Base-by-base conservation (phyloP, 306 rosid species). In the Hippophae tibetana region DNA sequence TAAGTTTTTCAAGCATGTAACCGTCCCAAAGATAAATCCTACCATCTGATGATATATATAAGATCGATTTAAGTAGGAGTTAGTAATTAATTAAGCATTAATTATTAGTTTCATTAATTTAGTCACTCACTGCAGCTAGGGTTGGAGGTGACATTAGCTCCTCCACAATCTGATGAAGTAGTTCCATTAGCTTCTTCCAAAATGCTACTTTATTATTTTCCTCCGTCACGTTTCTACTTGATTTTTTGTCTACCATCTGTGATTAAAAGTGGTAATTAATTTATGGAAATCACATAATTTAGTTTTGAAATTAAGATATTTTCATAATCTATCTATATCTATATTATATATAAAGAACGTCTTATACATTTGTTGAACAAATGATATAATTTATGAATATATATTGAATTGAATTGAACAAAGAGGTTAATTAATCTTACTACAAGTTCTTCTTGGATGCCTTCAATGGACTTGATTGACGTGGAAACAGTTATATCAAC, bases 121-220 rank as follows among this genome's bases (percentile, higher is more conserved):
- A 48, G 7, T 4, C 38, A 76, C 90, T 78, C 64, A 88, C 99
- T 0, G 90, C 78, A n/a, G 81, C 97, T 3, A 88, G 46, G 10
- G 85, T 82, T 14, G 99, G 95, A 13, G 99, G 99, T 72, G 90
- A 81, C 75, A 80, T 40, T 11, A 89, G 64, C 80, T 92, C 97
- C 47, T 62, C 70, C 5, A 74, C 7, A 66, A 86, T 49, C 57
- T 70, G 60, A 42, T 49, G 41, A 11, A 78, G 52, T 55, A 72
- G 6, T 57, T 74, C 79, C 5, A 43, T 0, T 13, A 77, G 27
- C 71, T 69, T 78, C 12, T 43, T 64, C 81, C 76, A 43, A 10
- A 56, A 63, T 8, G 96, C 77, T 43, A 47, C 58, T n/a, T 58
- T 48, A 44, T 3, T 59, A 40, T 69, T 49, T 41, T 52, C 65